phyloP scores from a whole-genome alignment of 2,329 filamentous ascomycete genomes.

The Hymenoscyphus scutula region DNA sequence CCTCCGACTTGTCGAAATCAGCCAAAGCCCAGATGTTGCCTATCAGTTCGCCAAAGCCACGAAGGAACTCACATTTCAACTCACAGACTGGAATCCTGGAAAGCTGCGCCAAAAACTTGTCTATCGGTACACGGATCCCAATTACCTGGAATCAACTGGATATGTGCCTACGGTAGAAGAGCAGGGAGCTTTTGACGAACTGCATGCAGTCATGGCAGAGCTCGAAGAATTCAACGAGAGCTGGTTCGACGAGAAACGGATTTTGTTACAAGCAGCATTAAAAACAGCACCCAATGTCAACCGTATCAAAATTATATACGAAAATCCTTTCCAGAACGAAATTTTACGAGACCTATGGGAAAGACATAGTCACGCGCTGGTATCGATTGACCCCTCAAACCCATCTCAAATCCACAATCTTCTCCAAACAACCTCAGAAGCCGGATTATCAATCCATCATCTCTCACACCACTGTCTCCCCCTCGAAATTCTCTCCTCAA shows the following conservation, averaged over 20 bases:
- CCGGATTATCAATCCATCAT: neutral
- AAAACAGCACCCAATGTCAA: neutral
- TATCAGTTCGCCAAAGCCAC: neutral
- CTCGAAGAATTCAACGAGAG: neutral
- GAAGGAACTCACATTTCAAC: neutral
- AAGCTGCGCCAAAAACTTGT: neutral
- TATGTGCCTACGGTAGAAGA: neutral
- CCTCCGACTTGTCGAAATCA: neutral
- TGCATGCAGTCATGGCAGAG: neutral
- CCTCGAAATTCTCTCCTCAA: neutral
- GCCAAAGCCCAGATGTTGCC: neutral
- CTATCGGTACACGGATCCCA: neutral
- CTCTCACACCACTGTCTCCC: neutral
- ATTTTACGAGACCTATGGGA: neutral
- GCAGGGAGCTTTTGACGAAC: neutral
- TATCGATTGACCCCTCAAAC: neutral
- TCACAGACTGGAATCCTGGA: neutral
- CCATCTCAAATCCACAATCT: constrained; percentile 1
- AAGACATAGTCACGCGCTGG: neutral
- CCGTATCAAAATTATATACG: neutral
- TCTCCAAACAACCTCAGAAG: neutral
- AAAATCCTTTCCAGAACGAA: neutral
- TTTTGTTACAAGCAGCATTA: neutral
- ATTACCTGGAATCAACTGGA: neutral
- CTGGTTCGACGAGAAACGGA: neutral